Base-by-base conservation (phyloP, 208 protist species). In the Trypanosoma conorhini region DNA sequence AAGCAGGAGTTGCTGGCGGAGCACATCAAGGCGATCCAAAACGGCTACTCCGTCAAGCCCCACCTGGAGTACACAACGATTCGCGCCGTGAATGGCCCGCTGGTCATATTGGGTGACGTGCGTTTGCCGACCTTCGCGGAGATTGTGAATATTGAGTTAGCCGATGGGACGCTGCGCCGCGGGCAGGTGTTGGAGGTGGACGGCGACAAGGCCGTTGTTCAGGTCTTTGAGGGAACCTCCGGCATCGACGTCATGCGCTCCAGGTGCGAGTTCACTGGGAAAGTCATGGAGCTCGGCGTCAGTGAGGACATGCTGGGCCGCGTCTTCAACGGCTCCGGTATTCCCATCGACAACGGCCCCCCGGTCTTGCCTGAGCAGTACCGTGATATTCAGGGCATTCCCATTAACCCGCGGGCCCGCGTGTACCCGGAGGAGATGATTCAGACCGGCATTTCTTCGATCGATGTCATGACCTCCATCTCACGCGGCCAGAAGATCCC, bases 401-500 rank as follows among this genome's bases (percentile, higher is more conserved):
- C 99, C 38, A 99, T 99, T 85, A 99, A 99, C 93, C 99, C 99
- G 9, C 98, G 87, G 46, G 83, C 88, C 9, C 94, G 99, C 70
- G 97, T 98, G 52, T 99, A 99, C 91, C 99, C 99, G 30, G 89
- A 99, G 93, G 98, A 99, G 85, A 99, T 99, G 99, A 99, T 99
- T 76, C 98, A 99, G 91, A 99, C 99, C 12, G 99, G 99, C 84
- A 99, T 99, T 75, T 99, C 97, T 28, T 97, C 99, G 67, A 99
- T 99, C 69, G 99, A 99, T 81, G 93, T 98, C 48, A 99, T 99
- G 99, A 99, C 98, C 71, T 99, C 95, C 51, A 99, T 99, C 78
- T 99, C 99, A 52, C 94, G 99, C 82, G 99, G 99, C 12, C 99
- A 99, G 90, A 99, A 99, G 95, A 99, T 99, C 81, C 99, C 99